These are phyloP conservation scores for Blastomyces silverae DNA, from an alignment of 2,329 filamentous ascomycete species.

Conservation along the genomic window DNA sequence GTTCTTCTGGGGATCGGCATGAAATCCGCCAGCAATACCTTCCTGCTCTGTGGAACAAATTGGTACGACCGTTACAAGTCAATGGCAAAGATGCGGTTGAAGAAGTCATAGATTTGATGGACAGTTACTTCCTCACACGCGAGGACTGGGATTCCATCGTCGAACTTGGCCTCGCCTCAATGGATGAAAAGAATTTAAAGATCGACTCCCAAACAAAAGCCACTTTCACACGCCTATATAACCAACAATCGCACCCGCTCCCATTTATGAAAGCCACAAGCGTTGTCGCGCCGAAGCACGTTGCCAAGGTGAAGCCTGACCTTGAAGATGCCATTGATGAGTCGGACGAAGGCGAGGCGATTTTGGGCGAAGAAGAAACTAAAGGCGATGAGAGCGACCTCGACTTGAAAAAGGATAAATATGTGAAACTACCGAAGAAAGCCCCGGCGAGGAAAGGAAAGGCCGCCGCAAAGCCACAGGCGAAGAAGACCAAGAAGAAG, in stretches of 20 bases:
- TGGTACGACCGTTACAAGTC: conserved; percentile 64
- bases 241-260: conserved; percentile 74
- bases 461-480: conserved; percentile 16
- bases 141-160: conserved; percentile 92
- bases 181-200: conserved; percentile 66
- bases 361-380: conserved; percentile 46
- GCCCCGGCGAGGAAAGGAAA: conserved; percentile 41
- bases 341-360: conserved; percentile 67
- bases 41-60: conserved; percentile 74
- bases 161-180: conserved; percentile 81
- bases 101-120: conserved; percentile 89
- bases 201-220: conserved; percentile 82
- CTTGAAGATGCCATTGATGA: conserved; percentile 95
- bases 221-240: conserved; percentile 87
- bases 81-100: conserved; percentile 77
- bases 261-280: conserved; percentile 93
- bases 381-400: conserved; percentile 64
- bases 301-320: conserved; percentile 72
- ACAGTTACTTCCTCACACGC: conserved; percentile 88
- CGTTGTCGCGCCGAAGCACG: conserved; percentile 64
- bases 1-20: conserved; percentile 81
- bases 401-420: conserved; percentile 92
- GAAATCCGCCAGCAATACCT: conserved; percentile 94
- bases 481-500: conserved; percentile 34
- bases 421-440: conserved; percentile 75